A percentile compares a stretch with the other conserved stretches of the same genome.
Conservation (phyloP, 345 rosid species). For the Hibiscus syriacus region DNA sequence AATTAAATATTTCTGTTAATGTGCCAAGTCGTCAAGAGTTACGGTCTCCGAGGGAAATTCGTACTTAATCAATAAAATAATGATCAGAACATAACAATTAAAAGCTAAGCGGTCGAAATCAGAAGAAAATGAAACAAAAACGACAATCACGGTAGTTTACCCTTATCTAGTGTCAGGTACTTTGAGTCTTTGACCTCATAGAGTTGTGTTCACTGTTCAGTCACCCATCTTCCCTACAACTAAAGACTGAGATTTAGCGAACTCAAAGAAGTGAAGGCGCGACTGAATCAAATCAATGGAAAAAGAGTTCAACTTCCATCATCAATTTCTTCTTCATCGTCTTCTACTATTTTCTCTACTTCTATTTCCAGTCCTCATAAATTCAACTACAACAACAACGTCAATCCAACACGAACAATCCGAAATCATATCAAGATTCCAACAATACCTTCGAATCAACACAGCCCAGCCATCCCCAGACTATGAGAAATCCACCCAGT, state of each 20-base stretch:
- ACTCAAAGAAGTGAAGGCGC: neutral
- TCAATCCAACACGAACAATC: constrained; percentile 12
- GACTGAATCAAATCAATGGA: neutral
- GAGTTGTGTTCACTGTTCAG: neutral
- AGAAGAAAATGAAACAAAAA: no score
- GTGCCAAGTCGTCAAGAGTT: no score
- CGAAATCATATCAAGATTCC: constrained; percentile 60
- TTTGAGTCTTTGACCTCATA: neutral
- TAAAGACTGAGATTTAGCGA: neutral
- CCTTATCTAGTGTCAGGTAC: neutral
- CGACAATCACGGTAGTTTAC: no score
- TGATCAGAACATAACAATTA: no score
- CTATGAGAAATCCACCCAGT: constrained; percentile 47
- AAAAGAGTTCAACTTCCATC: neutral
- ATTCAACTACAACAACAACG: constrained; percentile 3
- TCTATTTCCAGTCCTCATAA: constrained; percentile 3
- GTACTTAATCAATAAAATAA: no score
- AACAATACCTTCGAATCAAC: constrained; percentile 72
- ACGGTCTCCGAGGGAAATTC: no score
- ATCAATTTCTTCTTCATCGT: neutral
- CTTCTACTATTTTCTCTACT: neutral
- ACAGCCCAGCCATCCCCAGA: constrained; percentile 79
- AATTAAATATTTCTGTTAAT: no score
- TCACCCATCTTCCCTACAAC: neutral
- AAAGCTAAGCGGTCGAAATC: no score